Conservation (phyloP, 148 eudicot genomes). For the Hydrangea macrophylla region DNA sequence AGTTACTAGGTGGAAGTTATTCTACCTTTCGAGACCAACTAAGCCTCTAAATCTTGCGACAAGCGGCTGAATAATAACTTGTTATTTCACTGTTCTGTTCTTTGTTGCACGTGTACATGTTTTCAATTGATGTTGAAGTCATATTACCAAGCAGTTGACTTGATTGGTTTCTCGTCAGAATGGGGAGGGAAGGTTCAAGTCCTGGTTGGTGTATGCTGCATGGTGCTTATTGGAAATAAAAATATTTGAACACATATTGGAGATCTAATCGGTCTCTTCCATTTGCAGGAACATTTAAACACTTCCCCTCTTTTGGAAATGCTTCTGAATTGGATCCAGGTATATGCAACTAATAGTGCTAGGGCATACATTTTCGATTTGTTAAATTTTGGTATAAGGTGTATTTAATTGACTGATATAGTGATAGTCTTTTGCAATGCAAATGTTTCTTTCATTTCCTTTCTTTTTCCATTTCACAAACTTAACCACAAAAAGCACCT, state of each 20-base stretch:
- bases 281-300: slow-evolving; percentile 49
- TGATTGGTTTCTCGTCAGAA: background rate
- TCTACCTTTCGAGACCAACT: background rate
- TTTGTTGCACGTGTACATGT: background rate
- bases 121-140: background rate
- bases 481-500: background rate
- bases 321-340: slow-evolving; percentile 95
- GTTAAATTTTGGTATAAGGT: background rate
- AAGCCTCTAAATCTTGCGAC: background rate
- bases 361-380: background rate
- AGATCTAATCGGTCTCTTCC: slow-evolving; percentile 16
- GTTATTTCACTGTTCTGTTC: background rate
- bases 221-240: background rate
- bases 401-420: background rate
- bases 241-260: background rate
- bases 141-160: background rate
- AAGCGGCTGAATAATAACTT: background rate
- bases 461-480: background rate
- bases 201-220: background rate
- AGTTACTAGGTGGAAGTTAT: background rate
- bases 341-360: slow-evolving; percentile 17
- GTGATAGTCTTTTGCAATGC: background rate
- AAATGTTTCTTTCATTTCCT: background rate
- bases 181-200: background rate
- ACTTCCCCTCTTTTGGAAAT: slow-evolving; percentile 56